These are phyloP conservation scores for Prunus mongolica DNA, from an alignment of 306 rosid genomes.

Conservation along the genomic window DNA sequence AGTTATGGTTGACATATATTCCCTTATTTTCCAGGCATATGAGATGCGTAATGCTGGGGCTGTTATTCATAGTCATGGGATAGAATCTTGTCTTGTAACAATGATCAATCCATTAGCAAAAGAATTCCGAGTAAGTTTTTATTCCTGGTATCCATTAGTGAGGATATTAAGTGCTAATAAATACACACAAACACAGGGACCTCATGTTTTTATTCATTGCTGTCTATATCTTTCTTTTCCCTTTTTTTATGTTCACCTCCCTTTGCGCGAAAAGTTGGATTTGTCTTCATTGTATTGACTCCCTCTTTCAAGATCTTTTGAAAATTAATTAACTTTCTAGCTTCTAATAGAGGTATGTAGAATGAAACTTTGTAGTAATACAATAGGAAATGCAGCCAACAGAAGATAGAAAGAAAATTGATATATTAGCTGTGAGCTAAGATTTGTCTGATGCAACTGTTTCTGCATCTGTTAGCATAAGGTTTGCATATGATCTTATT, in stretches of 20 bases:
- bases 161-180: background rate
- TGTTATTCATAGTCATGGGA: constrained; percentile 87
- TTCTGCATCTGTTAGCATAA: no score
- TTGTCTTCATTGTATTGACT: background rate
- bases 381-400: no score
- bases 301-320: background rate
- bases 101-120: constrained; percentile 81
- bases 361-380: no score
- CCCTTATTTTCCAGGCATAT: constrained; percentile 60
- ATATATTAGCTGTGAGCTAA: no score
- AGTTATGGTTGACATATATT: constrained; percentile 11
- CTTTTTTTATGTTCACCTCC: background rate
- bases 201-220: background rate
- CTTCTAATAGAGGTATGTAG: no score
- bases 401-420: no score
- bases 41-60: constrained; percentile 83
- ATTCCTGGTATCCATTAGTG: background rate
- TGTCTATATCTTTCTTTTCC: background rate
- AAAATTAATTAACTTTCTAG: no score
- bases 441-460: no score
- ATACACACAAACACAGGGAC: background rate
- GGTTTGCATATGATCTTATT: no score
- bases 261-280: background rate
- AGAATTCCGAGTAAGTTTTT: constrained; percentile 82
- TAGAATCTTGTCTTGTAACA: constrained; percentile 86